Evolutionary conservation across 2,329 filamentous ascomycete genomes (phyloP), one percentile per base, ranked within the genome.

Genomic region (Xylaria sp.): DNA sequence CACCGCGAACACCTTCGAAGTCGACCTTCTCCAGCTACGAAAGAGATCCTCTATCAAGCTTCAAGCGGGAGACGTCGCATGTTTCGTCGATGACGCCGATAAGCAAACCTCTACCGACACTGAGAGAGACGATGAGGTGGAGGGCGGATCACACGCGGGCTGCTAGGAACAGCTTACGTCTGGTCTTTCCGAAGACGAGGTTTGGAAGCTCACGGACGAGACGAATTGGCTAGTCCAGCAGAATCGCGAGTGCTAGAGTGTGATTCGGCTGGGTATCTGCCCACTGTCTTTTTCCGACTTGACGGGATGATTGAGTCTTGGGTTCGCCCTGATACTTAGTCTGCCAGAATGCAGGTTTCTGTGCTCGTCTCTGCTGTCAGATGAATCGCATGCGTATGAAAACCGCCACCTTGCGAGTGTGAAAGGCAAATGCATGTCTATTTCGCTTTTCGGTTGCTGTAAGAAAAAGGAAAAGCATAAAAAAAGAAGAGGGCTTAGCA

Each of bases 1-100:
- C 15, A 78, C 78, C 0, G 76, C 75, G 20, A 74, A 77, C 57
- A 84, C 81, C 0, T 72, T 83, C 12, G 83, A 84, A 66, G 82
- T 81, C n/a, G 79, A 82, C 65, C 77, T 81, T 0, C 73, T 79
- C 67, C 81, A 75, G 76, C 78, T 67, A 13, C 70, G 72, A 20
- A 70, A 65, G 41, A 63, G 12, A 34, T 63, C 60, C 28, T 20
- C 51, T 13, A 59, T 72, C 34, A 59, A 28, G 12, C 34, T 63
- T 8, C 15, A 41, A 41, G 7, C 20, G 28, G 20, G 41, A 4
- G 56, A 60, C 18, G 28, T 55, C 5, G 56, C 44, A 20, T n/a
- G 18, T 12, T 59, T 69, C 46, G 57, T 66, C 44, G 25, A 59
- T 23, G 23, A 20, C 7, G 34, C 34, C 34, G 34, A 20, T 18